Percentiles rank a stretch among this genome's conserved stretches.
These are phyloP conservation scores for Coemansia sp. DNA, from an alignment of 192 early-diverging fungal species.

Conservation along the genomic window DNA sequence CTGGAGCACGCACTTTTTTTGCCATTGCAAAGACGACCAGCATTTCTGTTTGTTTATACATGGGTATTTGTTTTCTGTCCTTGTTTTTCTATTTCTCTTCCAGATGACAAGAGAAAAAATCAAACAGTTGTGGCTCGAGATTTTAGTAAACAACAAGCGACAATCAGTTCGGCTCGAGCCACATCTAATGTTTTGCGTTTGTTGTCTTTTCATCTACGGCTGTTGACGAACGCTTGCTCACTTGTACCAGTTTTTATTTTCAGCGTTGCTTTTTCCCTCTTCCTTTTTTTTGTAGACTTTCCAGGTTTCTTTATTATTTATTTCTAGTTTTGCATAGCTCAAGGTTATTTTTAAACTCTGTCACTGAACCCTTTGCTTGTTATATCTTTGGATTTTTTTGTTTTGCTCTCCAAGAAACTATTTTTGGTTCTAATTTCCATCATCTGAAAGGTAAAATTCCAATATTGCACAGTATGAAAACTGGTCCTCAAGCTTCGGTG, in stretches of 20 bases:
- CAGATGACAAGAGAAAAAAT: background rate
- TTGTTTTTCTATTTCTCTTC: background rate
- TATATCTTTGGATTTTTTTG: background rate
- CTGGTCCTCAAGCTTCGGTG: background rate
- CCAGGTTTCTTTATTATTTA: background rate
- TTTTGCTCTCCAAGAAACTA: background rate
- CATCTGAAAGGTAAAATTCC: conserved; percentile 9
- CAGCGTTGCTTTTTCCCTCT: background rate
- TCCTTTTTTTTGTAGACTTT: background rate
- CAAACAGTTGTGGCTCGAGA: conserved; percentile 1
- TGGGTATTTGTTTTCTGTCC: too few relatives aligned
- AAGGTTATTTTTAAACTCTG: background rate
- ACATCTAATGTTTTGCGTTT: conserved; percentile 1
- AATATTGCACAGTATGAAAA: background rate
- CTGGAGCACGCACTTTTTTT: too few relatives aligned
- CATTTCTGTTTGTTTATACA: too few relatives aligned
- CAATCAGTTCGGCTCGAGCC: conserved; percentile 8
- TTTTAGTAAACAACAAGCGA: background rate
- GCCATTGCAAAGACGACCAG: too few relatives aligned
- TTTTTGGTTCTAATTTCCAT: conserved; percentile 3
- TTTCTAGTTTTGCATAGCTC: background rate
- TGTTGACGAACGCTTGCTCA: background rate
- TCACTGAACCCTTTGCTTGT: too few relatives aligned
- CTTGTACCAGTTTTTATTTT: background rate
- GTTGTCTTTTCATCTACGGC: background rate